A percentile compares a stretch with the other conserved stretches of the same genome.
phyloP scores from a whole-genome alignment of 2,329 filamentous ascomycete species.

The Colletotrichum cereale region DNA sequence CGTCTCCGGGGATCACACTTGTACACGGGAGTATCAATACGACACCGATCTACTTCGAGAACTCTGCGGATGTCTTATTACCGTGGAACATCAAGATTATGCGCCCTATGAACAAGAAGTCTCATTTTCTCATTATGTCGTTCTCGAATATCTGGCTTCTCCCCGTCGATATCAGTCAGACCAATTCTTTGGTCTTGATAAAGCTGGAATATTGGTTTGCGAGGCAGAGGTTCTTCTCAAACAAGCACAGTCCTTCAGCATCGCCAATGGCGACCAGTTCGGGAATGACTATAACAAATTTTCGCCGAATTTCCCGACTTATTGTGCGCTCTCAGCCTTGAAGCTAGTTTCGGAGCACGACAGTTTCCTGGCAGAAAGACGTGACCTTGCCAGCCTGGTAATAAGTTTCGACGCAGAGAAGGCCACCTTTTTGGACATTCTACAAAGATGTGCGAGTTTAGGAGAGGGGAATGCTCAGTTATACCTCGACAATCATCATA shows the following conservation, averaged over 20 bases:
- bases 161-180: background rate
- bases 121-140: background rate
- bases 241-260: background rate
- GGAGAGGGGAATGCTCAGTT: too few relatives aligned
- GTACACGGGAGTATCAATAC: background rate
- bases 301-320: background rate
- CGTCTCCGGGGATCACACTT: fast-evolving
- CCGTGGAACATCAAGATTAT: background rate
- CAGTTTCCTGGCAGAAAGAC: background rate
- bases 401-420: background rate
- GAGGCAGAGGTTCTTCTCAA: background rate
- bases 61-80: background rate
- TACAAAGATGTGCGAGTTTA: background rate
- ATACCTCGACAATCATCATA: too few relatives aligned
- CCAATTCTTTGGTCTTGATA: background rate
- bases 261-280: background rate
- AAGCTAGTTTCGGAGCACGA: fast-evolving
- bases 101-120: background rate
- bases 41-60: background rate
- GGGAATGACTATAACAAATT: too few relatives aligned
- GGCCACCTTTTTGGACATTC: background rate
- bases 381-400: background rate
- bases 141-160: background rate
- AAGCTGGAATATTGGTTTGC: fast-evolving
- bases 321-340: background rate